Percentiles rank a stretch among this genome's conserved stretches.
Conservation (phyloP, 768 basidiomycete species). For the Pisolithus microcarpus region DNA sequence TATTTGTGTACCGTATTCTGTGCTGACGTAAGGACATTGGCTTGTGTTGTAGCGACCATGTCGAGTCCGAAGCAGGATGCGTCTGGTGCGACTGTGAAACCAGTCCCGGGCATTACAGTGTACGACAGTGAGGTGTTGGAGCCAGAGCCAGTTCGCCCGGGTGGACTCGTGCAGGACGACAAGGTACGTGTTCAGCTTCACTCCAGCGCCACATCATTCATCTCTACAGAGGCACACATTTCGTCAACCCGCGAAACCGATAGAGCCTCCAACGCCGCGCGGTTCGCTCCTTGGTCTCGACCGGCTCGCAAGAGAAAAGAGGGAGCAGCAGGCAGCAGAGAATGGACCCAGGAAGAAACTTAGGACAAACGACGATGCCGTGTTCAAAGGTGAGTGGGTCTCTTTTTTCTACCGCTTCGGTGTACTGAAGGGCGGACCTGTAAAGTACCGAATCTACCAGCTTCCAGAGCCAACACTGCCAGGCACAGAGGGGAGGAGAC, state of each 20-base stretch:
- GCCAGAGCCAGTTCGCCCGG: constrained; percentile 68
- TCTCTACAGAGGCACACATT: constrained; percentile 68
- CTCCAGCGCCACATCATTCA: constrained; percentile 4
- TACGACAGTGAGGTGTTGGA: constrained; percentile 78
- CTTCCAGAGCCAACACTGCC: constrained; percentile 43
- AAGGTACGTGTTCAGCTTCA: constrained; percentile 29
- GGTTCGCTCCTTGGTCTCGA: constrained; percentile 83
- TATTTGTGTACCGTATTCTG: not conserved
- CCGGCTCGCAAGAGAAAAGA: constrained; percentile 81
- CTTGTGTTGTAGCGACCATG: constrained; percentile 39
- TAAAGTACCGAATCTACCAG: constrained; percentile 74
- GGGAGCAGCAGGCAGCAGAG: constrained; percentile 45
- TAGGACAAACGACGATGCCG: constrained; percentile 52
- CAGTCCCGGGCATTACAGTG: constrained; percentile 70
- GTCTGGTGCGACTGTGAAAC: constrained; percentile 39
- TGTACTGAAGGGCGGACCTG: not conserved
- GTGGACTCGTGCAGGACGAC: constrained; percentile 69
- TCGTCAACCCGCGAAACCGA: constrained; percentile 60
- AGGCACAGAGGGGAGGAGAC: constrained; percentile 84
- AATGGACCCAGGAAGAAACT: constrained; percentile 56
- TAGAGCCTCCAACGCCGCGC: constrained; percentile 73
- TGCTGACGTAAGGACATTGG: not conserved
- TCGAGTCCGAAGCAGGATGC: constrained; percentile 63
- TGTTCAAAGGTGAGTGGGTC: constrained; percentile 73
- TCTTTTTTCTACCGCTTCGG: too few species aligned